Evolutionary conservation across 345 rosid genomes (phyloP), one percentile per base, ranked within the genome.

Genomic region (Populus euphratica): DNA sequence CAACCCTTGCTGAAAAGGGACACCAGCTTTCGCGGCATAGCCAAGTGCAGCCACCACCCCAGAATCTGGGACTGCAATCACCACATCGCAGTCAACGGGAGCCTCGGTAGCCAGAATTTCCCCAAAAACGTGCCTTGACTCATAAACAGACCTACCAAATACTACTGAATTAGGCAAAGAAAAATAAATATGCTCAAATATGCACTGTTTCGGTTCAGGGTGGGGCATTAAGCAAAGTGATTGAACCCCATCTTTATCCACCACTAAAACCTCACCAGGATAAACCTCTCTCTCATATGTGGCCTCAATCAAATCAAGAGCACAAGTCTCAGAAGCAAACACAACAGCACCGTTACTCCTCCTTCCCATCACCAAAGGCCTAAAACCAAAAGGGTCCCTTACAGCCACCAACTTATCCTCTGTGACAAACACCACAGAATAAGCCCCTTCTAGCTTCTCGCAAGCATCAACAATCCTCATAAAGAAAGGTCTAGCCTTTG

Each of bases 31-130:
- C 5, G 89, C 91, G 0, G 99, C 94, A 59, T 93, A 93, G 9
- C 98, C 99, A 1, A 92, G 90, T 14, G 99, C 98, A 71, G 99
- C 96, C 75, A 93, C 99, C 3, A 96, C 97, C 0, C 99, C 99
- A 8, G 99, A 93, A 84, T 96, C 99, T 0, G 99, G 97, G 33
- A 96, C 98, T 0, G 98, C 96, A 38, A 96, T 96, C 84, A 96
- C 99, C 20, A 96, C 96, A 81, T 96, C 99, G 50, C 97, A 96
- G 21, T 92, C 96, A 17, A 83, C 98, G 5, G 94, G 96, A 2
- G 88, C 87, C 84, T 89, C 99, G 0, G 91, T 79, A 0, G 99
- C 99, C 29, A 96, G 88, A 36, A 96, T 91, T 86, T 92, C 94
- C 2, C 99, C 98, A 49, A 90, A 93, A 5, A 73, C 63, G 69